phyloP scores from a whole-genome alignment of 116 monocot species.

The Dioscorea cayenensis region DNA sequence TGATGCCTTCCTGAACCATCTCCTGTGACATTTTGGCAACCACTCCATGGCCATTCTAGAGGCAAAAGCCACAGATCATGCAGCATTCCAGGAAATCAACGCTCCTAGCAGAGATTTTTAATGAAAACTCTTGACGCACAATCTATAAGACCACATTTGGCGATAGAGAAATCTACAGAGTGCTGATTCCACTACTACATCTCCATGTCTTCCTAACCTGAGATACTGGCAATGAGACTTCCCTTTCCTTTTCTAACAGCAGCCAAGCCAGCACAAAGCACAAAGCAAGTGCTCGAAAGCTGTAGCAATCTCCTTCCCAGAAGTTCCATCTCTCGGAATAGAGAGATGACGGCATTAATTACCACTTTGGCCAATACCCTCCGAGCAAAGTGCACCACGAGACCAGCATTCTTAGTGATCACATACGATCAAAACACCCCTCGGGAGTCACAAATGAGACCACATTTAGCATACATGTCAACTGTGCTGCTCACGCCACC shows the following conservation, averaged over 20 bases:
- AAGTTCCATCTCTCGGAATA: constrained; percentile 69
- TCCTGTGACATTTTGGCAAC: constrained; percentile 37
- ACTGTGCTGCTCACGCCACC: constrained; percentile 52
- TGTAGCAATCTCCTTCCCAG: constrained; percentile 35
- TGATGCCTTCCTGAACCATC: constrained; percentile 44
- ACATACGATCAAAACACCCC: constrained; percentile 70
- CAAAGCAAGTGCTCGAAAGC: constrained; percentile 64
- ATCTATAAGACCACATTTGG: constrained; percentile 62
- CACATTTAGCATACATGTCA: constrained; percentile 81
- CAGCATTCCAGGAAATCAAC: constrained; percentile 52
- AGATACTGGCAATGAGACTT: constrained; percentile 60
- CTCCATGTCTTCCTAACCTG: constrained; percentile 24
- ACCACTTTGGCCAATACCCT: constrained; percentile 66
- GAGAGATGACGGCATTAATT: constrained; percentile 31
- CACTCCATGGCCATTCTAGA: constrained; percentile 22
- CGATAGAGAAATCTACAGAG: constrained; percentile 69
- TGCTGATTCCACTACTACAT: constrained; percentile 70
- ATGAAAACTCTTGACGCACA: constrained; percentile 44
- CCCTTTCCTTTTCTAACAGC: constrained; percentile 45
- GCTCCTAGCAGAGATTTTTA: constrained; percentile 24
- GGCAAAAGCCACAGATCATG: constrained; percentile 37
- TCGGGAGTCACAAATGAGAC: constrained; percentile 30
- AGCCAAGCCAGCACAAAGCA: constrained; percentile 61
- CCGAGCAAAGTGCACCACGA: constrained; percentile 78
- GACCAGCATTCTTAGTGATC: constrained; percentile 43